Base-by-base conservation (phyloP, 2,329 filamentous ascomycete genomes). In the Paracamarosporium sp. region DNA sequence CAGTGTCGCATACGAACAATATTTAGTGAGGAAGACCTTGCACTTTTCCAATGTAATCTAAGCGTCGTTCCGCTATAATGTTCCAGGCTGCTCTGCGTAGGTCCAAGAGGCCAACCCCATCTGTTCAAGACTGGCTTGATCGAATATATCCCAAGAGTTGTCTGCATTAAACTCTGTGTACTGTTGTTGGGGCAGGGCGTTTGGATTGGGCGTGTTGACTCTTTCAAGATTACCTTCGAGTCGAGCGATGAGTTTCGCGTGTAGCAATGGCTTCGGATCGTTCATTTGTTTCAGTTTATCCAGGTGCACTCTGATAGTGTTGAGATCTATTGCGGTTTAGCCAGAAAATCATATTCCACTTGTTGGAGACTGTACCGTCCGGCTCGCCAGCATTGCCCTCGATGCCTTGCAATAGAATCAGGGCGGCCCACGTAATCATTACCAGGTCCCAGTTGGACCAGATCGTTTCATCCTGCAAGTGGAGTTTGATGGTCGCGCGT, bases 391-490 rank as follows among this genome's bases (percentile, higher is more conserved):
- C 47, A 38, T 50, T 50, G 47, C 47, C 47, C 25, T 50, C 47
- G 12, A 50, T 38, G 7, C 47, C 47, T n/a, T 50, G 47, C 3
- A 50, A 5, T 30, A 50, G 47, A 25, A 50, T 50, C 9, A 50
- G 47, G 8, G 47, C 47, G n/a, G 47, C 47, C 47, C 47, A 50
- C 31, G 47, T 50, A 28, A 50, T 50, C 47, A 50, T 50, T 6
- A 50, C 47, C 5, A 50, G 17, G 20, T 50, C 47, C 47, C 47
- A 50, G n/a, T 50, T 50, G 2, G 47, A 38, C 47, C 47, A 50
- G n/a, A 50, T 50, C 27, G 47, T 50, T 38, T 50, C 47, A 30
- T 50, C 47, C 2, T 50, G 47, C 27, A 50, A 25, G n/a, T 38
- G 47, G 28, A 50, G 47, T 41, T 25, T 24, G 17, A 50, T 50